These are phyloP conservation scores for Entonaema liquescens DNA, from an alignment of 495 filamentous ascomycete species.

Conservation along the genomic window DNA sequence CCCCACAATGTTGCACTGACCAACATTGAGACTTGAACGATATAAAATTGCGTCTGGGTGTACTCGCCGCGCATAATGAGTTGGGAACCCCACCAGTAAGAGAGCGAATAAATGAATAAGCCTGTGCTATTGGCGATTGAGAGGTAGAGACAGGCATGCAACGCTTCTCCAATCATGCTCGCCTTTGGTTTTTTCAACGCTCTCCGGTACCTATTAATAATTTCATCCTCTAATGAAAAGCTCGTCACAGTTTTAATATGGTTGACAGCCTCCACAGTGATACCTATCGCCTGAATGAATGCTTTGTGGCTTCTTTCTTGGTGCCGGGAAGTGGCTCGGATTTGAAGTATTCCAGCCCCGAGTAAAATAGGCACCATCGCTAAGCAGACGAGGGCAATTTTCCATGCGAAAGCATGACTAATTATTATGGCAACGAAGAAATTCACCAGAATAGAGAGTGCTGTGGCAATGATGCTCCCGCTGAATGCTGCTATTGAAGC, in stretches of 20 bases:
- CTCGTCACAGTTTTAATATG: constrained; percentile 67
- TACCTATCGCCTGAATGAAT: constrained; percentile 61
- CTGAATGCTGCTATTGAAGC: constrained; percentile 58
- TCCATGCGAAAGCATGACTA: constrained; percentile 68
- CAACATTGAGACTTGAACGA: constrained; percentile 67
- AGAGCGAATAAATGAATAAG: constrained; percentile 53
- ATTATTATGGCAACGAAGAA: constrained; percentile 62
- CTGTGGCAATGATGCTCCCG: constrained; percentile 49
- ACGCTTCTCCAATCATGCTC: constrained; percentile 48
- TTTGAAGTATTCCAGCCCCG: constrained; percentile 60
- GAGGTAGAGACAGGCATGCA: constrained; percentile 52
- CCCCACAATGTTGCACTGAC: constrained; percentile 65
- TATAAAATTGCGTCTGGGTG: constrained; percentile 66
- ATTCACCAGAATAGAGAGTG: constrained; percentile 53
- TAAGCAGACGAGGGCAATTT: constrained; percentile 64
- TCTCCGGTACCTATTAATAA: constrained; percentile 54
- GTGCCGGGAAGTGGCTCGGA: constrained; percentile 60
- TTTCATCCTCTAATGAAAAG: constrained; percentile 60
- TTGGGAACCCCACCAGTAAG: constrained; percentile 70
- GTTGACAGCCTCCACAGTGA: constrained; percentile 66
- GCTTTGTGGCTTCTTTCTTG: constrained; percentile 66
- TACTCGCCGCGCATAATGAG: constrained; percentile 64
- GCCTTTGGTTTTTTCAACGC: constrained; percentile 49
- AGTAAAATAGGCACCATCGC: constrained; percentile 61
- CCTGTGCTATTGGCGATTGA: constrained; percentile 55